These are phyloP conservation scores for Suhomyces faveliae DNA, from an alignment of 805 yeast species.

Conservation along the genomic window DNA sequence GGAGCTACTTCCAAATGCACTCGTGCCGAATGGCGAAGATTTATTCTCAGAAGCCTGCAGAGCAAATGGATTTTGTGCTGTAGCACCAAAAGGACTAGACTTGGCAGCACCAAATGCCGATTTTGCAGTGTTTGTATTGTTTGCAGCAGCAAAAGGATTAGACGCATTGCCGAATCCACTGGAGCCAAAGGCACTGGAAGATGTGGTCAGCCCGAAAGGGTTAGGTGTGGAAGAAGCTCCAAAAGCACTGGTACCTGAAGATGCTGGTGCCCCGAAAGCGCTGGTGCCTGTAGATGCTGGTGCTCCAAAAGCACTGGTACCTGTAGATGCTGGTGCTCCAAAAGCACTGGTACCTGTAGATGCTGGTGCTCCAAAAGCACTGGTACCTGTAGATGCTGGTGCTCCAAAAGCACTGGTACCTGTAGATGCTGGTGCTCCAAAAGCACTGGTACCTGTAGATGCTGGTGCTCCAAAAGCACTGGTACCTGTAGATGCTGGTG, in stretches of 20 bases:
- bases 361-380: background rate
- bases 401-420: background rate
- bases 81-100: slow-evolving; percentile 9
- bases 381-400: too few species aligned
- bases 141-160: slow-evolving; percentile 9
- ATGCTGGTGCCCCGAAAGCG: background rate
- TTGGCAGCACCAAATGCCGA: slow-evolving; percentile 9
- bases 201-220: slow-evolving; percentile 2
- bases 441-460: background rate
- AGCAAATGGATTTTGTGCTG: slow-evolving; percentile 16
- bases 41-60: background rate
- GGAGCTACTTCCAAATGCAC: background rate
- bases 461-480: background rate
- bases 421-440: background rate
- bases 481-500: background rate
- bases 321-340: background rate
- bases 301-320: background rate
- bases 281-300: background rate
- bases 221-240: background rate
- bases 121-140: slow-evolving; percentile 2
- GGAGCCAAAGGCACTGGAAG: slow-evolving; percentile 9
- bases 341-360: background rate
- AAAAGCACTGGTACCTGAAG: background rate
- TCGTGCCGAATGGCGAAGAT: too few species aligned
- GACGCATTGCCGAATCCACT: background rate